Evolutionary conservation across 2,329 filamentous ascomycete genomes (phyloP), one percentile per base, ranked within the genome.

Genomic region (Thermochaetoides dissita): DNA sequence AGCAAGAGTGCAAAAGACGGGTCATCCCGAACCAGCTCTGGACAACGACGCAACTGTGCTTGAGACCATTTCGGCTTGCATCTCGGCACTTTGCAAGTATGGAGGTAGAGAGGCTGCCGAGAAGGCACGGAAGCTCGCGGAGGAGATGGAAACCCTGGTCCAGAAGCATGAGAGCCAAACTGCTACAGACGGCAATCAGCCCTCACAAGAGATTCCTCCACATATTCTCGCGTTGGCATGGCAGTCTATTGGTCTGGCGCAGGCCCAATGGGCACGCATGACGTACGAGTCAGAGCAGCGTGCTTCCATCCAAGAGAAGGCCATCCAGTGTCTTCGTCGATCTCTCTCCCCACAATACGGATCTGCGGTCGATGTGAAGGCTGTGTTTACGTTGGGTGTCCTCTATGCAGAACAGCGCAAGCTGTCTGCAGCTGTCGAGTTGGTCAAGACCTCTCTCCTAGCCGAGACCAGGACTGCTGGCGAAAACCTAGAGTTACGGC

Each of bases 321-420:
- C 89, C 2, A 77, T 91, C 33, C 72, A 77, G 49, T 81, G 78
- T 47, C 71, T 96, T 38, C 78, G 81, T 36, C 83, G 74, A 54
- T 82, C 85, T 7, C 62, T 93, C 11, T 74, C 76, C 1, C 74
- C 79, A 3, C 76, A 81, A 38, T 72, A 76, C 37, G 74, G 76
- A 34, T 72, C 77, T 36, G 67, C 76, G 17, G 70, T 77, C 39
- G 84, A 88, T 52, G 68, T 86, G 8, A 79, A 87, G 44, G 81
- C 82, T 35, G 70, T 88, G 6, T 95, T 89, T 57, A 79, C 84
- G 1, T 69, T 96, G 1, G 82, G 79, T 8, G 64, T 91, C n/a
- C 66, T 94, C n/a, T 71, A 94, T 31, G 87, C 89, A 0, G 88
- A 98, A 63, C 82, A 82, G 49, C 71, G 88, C 52, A 84, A 95